phyloP scores from a whole-genome alignment of 352 stramenopile species.

The Peronospora destructor region DNA sequence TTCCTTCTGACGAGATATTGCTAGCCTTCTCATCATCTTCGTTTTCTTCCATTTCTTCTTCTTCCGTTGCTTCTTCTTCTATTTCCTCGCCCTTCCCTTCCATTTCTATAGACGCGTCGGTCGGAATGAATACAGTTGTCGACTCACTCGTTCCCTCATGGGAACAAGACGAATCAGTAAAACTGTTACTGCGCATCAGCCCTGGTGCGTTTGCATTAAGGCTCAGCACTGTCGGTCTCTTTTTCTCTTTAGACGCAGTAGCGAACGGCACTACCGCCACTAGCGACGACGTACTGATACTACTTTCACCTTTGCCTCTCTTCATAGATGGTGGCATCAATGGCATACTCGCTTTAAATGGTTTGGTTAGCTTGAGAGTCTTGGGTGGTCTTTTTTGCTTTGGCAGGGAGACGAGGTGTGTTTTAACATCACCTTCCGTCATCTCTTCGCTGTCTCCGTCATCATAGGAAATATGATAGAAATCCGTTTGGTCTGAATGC shows the following conservation, averaged over 20 bases:
- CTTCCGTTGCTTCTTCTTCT: conserved; percentile 13
- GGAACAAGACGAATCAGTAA: conserved; percentile 2
- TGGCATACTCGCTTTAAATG: conserved; percentile 7
- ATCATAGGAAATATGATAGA: conserved; percentile 75
- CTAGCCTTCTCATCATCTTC: conserved; percentile 23
- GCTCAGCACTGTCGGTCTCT: conserved; percentile 29
- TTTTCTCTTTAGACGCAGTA: conserved; percentile 10
- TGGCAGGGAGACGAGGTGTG: conserved; percentile 27
- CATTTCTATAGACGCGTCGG: conserved; percentile 5
- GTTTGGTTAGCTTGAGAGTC: conserved; percentile 11
- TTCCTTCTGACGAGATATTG: conserved; percentile 7
- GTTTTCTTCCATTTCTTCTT: conserved; percentile 15
- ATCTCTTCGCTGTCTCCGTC: conserved; percentile 79
- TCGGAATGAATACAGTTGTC: conserved; percentile 20
- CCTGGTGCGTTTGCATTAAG: conserved; percentile 41
- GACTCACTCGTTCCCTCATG: conserved; percentile 10
- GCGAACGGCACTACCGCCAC: conserved; percentile 1
- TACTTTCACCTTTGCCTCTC: conserved; percentile 16
- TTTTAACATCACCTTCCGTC: conserved; percentile 62
- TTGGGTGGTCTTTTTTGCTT: conserved; percentile 12
- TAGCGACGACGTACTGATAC: conserved; percentile 6
- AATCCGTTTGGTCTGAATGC: conserved; percentile 40
- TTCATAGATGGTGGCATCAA: conserved; percentile 8
- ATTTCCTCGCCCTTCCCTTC: conserved; percentile 17
- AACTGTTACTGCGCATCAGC: conserved; percentile 15